Conservation (phyloP, 2,329 filamentous ascomycete genomes). For the Monosporascus sp. region DNA sequence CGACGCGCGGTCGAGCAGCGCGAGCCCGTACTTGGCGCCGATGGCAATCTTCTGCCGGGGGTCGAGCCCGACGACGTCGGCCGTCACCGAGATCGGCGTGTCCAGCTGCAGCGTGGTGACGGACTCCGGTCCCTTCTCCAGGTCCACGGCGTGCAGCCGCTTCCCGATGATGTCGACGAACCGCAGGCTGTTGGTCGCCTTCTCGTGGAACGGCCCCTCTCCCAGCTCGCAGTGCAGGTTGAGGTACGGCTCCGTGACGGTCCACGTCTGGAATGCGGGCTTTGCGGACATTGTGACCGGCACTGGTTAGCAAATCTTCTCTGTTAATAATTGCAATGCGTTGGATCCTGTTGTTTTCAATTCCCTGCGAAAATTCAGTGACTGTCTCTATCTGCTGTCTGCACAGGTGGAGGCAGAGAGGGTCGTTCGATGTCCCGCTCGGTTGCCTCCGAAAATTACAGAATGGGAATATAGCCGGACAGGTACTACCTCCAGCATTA, state of each 20-base stretch:
- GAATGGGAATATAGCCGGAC: no score
- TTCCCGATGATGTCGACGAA: constrained; percentile 81
- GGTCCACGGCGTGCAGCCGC: constrained; percentile 65
- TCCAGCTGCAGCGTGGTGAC: constrained; percentile 55
- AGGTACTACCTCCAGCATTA: no score
- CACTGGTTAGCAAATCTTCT: not conserved
- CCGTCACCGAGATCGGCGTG: constrained; percentile 60
- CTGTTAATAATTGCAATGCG: not conserved
- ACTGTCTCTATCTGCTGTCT: no score
- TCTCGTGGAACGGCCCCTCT: constrained; percentile 71
- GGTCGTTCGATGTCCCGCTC: no score
- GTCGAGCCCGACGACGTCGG: constrained; percentile 66
- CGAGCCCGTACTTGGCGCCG: constrained; percentile 76
- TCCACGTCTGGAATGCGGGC: constrained; percentile 40
- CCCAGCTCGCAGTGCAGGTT: constrained; percentile 61
- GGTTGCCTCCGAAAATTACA: no score
- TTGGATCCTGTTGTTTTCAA: no score
- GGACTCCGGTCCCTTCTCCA: constrained; percentile 57
- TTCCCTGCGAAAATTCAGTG: no score
- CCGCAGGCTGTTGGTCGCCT: constrained; percentile 57
- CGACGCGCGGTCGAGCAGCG: constrained; percentile 63
- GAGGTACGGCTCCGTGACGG: constrained; percentile 50
- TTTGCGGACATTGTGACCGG: constrained; percentile 25
- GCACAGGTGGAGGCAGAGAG: no score
- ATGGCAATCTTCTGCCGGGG: constrained; percentile 63